Evolutionary conservation across 345 rosid species (phyloP), one percentile per base, ranked within the genome.

Genomic region (Brassica juncea): DNA sequence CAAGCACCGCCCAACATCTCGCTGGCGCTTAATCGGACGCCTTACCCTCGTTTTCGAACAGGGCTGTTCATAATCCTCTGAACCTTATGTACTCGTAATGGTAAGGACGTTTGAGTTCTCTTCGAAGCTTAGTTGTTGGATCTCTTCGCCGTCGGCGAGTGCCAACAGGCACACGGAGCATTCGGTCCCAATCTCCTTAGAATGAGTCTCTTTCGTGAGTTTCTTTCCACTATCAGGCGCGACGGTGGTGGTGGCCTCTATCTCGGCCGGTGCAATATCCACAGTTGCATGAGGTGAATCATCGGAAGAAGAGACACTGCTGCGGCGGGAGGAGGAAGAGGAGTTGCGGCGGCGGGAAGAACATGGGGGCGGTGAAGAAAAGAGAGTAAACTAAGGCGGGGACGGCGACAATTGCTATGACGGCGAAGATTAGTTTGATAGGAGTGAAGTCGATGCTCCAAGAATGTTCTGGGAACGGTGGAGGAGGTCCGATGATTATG

Each of bases 101-200:
- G 39, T 30, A 30, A 30, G 32, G 32, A 30, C 32, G 32, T 30
- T 30, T 30, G 32, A 30, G 4, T 30, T 30, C 32, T 30, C 32
- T 30, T 30, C 32, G 32, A 30, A 30, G 32, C 32, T 30, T 30
- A 94, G 75, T 55, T 73, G 84, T 78, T 70, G 87, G 55, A 92
- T 81, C 2, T 86, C 89, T 57, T 88, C 87, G 0, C 94, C 94
- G 23, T 88, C 93, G 31, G 75, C 30, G 44, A 87, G 86, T 19
- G 52, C 84, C 11, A 87, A 86, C 47, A 92, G 77, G 71, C 98
- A 94, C 67, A 94, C 92, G 1, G 91, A 81, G 72, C 98, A 94
- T 65, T 90, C 93, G 25, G 66, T 84, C 8, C 93, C 98, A 28
- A 88, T 76, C 55, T 84, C 86, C 5, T 83, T 87, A 0, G 74